Base-by-base conservation (phyloP, 805 yeast species). In the Candida michaelii region DNA sequence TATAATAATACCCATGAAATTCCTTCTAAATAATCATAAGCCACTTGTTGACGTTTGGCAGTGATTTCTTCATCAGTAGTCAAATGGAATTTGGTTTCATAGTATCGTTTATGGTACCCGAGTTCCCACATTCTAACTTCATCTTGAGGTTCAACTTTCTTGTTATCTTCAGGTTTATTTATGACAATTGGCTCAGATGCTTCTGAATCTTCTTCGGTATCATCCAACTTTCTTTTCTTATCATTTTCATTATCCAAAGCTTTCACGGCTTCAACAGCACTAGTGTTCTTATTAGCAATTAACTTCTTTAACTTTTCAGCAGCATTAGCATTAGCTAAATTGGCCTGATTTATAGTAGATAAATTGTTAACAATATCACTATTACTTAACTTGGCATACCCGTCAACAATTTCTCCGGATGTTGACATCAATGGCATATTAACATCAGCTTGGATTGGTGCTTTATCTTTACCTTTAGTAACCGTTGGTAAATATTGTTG, bases 1-100 rank as follows among this genome's bases (percentile, higher is more conserved):
- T 93, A 93, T 41, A 88, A 65, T 49, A 93, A 71, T 1, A 84
- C 96, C 99, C 99, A 93, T n/a, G 96, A 81, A 3, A 93, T 85
- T 48, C 99, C 99, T 62, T 91, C 97, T 42, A 93, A 76, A 57
- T 93, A 93, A 37, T 81, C 76, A 42, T 71, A 69, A 0, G 83
- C 89, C 55, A 93, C 81, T 34, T 74, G 71, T 48, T 73, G 76
- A 33, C 82, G 74, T 15, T 78, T 69, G 14, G 69, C 64, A 1
- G 74, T 71, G 34, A 85, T 74, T 39, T 74, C 78, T 36, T 80
- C 83, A 2, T 74, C 75, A 16, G 75, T 72, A 3, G 65, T 54
- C 7, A 81, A 71, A 45, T 78, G 77, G 56, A 89, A 89, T 63
- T 93, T 93, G 30, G 76, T 69, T 45, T 73, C 68, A 58, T 93